Conservation (phyloP, 257 asterid genomes). For the Solanum chaucha region DNA sequence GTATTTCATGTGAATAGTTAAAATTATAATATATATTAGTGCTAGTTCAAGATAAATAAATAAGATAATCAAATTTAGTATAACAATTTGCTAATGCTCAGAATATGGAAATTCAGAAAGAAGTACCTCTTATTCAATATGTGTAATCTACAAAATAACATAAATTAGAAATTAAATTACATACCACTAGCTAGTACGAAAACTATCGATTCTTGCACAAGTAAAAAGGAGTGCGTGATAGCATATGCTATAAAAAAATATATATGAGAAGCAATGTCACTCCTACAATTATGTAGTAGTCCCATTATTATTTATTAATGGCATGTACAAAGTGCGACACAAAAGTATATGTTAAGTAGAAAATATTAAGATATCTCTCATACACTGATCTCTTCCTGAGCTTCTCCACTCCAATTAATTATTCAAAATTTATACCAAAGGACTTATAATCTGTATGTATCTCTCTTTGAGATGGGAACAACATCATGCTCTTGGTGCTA, state of each 20-base stretch:
- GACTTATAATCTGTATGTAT: neutral
- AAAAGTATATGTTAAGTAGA: neutral
- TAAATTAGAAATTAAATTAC: neutral
- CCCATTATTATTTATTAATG: neutral
- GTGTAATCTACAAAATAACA: neutral
- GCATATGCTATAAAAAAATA: neutral
- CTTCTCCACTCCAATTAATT: neutral
- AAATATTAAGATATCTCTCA: neutral
- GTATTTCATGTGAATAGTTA: no score
- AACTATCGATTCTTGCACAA: neutral
- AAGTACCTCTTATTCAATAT: neutral
- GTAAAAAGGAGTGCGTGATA: neutral
- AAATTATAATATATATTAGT: no score
- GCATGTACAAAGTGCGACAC: neutral
- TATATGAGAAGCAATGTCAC: neutral
- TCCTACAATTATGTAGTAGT: neutral
- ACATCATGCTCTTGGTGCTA: neutral
- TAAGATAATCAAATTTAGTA: neutral
- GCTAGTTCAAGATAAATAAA: no score
- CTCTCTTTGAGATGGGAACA: neutral
- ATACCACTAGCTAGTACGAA: neutral
- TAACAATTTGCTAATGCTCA: neutral
- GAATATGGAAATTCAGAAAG: neutral
- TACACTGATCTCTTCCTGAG: neutral
- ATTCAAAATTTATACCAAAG: neutral